phyloP scores from a whole-genome alignment of 2,329 filamentous ascomycete genomes.

The Pyricularia sp. region DNA sequence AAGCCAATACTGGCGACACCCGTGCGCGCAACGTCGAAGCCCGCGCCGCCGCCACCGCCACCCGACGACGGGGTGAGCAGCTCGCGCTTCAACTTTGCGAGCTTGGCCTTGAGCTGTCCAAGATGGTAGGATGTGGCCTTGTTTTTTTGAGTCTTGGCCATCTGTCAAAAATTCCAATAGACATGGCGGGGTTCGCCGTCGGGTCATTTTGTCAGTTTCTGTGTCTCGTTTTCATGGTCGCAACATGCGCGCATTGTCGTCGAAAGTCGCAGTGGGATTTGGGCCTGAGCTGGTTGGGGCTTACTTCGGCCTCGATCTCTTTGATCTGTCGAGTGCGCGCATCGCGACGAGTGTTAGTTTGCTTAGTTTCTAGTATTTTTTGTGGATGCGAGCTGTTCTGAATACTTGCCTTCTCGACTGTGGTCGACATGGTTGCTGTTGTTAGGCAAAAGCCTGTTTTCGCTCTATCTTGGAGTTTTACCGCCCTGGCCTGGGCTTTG shows the following conservation, averaged over 20 bases:
- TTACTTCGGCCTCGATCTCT: constrained; percentile 88
- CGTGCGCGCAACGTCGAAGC: constrained; percentile 96
- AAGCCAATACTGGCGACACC: constrained; percentile 96
- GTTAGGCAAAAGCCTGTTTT: neutral
- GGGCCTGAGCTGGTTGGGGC: constrained; percentile 14
- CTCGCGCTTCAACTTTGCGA: constrained; percentile 95
- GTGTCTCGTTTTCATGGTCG: neutral
- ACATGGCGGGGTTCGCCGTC: neutral
- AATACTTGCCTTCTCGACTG: constrained; percentile 76
- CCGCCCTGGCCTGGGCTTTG: neutral
- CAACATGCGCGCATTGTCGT: neutral
- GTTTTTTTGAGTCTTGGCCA: constrained; percentile 96
- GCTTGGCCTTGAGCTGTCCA: constrained; percentile 94
- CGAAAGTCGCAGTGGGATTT: constrained; percentile 4
- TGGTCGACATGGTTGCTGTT: constrained; percentile 74
- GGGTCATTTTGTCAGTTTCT: neutral
- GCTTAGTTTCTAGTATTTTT: neutral
- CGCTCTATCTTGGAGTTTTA: too few relatives aligned
- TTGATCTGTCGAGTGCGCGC: constrained; percentile 61
- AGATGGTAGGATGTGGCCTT: constrained; percentile 91
- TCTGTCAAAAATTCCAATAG: constrained; percentile 37
- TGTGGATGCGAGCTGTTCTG: constrained; percentile 8
- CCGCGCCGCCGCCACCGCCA: constrained; percentile 75
- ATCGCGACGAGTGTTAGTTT: constrained; percentile 20
- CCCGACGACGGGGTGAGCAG: constrained; percentile 77